A percentile compares a stretch with the other conserved stretches of the same genome.
Evolutionary conservation across 345 rosid species (phyloP).

Genomic region (Cardamine resedifolia): DNA sequence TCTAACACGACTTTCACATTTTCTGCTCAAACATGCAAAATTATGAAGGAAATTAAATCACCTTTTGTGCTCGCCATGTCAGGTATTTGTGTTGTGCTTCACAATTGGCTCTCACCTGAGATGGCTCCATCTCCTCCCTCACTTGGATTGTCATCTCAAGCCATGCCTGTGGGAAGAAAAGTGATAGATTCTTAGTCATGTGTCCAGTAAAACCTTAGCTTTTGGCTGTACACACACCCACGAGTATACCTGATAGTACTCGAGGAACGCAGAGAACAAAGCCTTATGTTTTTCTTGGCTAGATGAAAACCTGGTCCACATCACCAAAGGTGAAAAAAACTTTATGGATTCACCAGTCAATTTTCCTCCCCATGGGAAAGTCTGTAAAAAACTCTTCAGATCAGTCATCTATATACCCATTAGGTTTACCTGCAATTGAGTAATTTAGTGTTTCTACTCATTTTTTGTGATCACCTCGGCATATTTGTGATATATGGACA

Average conservation of each 20-base stretch:
- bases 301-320: slow-evolving; percentile 38
- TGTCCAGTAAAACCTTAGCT: background rate
- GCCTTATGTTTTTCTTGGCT: slow-evolving; percentile 31
- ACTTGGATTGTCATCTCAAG: slow-evolving; percentile 30
- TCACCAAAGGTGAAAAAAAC: slow-evolving; percentile 38
- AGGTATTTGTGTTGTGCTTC: slow-evolving; percentile 42
- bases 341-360: slow-evolving; percentile 81
- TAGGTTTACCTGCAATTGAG: background rate
- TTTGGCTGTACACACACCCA: background rate
- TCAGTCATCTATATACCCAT: slow-evolving; percentile 33
- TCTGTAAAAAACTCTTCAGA: slow-evolving; percentile 58
- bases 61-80: slow-evolving; percentile 42
- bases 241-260: slow-evolving; percentile 29
- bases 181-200: slow-evolving; percentile 1
- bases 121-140: slow-evolving; percentile 23
- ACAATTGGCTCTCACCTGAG: slow-evolving; percentile 29
- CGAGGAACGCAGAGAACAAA: slow-evolving; percentile 36
- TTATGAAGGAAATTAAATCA: background rate
- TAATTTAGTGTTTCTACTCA: slow-evolving; percentile 8
- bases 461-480: slow-evolving; percentile 48
- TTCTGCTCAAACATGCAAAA: background rate
- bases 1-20: no score
- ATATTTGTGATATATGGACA: slow-evolving; percentile 67
- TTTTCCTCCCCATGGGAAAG: slow-evolving; percentile 97
- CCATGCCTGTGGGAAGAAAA: slow-evolving; percentile 28